A percentile compares a stretch with the other conserved stretches of the same genome.
These are phyloP conservation scores for Miamiensis avidus DNA, from an alignment of 169 alveolate species.

Conservation along the genomic window DNA sequence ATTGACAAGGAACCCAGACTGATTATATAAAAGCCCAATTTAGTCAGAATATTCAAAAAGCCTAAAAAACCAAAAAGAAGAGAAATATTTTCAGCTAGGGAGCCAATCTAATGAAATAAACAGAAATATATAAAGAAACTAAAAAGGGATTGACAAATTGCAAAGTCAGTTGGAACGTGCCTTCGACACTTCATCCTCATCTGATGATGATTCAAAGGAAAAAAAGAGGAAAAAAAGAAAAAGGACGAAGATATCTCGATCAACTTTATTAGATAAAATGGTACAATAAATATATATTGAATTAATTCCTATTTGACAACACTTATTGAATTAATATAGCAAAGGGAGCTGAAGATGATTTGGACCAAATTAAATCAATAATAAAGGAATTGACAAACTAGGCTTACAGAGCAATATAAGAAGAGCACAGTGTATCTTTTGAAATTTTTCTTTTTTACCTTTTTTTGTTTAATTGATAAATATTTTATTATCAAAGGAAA, in stretches of 20 bases:
- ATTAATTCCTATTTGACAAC: too few species aligned
- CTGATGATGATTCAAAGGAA: background rate
- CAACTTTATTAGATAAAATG: constrained; percentile 13
- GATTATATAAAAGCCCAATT: constrained; percentile 36
- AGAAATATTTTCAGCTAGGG: background rate
- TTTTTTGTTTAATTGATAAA: too few species aligned
- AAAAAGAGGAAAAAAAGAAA: background rate
- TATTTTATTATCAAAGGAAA: background rate
- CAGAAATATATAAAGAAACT: background rate
- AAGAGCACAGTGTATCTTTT: too few species aligned
- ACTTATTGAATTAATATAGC: background rate
- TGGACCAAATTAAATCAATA: background rate
- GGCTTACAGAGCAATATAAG: background rate
- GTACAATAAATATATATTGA: too few species aligned
- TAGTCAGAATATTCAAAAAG: constrained; percentile 30
- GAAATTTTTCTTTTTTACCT: background rate
- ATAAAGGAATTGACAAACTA: background rate
- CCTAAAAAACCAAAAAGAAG: background rate
- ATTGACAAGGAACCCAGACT: constrained; percentile 42
- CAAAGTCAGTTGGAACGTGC: too few species aligned
- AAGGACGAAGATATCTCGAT: constrained; percentile 11
- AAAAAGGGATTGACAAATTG: background rate
- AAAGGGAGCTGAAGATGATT: background rate
- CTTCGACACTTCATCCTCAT: too few species aligned
- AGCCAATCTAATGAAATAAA: background rate